A percentile compares a stretch with the other conserved stretches of the same genome.
Conservation (phyloP, 2,329 filamentous ascomycete species). For the Ophiostoma triangulosporum region DNA sequence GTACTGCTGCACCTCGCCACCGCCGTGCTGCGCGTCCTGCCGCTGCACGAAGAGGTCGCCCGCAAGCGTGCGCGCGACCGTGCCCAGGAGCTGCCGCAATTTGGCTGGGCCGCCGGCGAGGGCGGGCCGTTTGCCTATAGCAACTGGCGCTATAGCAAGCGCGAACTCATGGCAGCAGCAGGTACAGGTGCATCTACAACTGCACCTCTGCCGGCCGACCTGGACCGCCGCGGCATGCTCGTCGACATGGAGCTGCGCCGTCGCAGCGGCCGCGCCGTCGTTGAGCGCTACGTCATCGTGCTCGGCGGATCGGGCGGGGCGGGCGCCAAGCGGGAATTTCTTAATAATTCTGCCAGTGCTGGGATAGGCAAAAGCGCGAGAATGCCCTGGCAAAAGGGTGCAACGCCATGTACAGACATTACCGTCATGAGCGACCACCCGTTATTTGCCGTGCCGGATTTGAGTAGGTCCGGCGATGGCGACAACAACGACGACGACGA, state of each 20-base stretch:
- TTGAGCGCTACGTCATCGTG: conserved; percentile 48
- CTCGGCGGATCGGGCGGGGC: conserved; percentile 14
- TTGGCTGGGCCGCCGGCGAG: conserved; percentile 68
- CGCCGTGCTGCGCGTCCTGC: conserved; percentile 61
- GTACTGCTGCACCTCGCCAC: conserved; percentile 79
- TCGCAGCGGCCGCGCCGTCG: conserved; percentile 64
- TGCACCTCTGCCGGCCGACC: not conserved
- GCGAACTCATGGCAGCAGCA: conserved; percentile 17
- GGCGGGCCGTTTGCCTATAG: conserved; percentile 61
- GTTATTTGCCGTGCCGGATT: conserved; percentile 41
- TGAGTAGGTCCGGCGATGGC: conserved; percentile 14
- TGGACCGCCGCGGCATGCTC: conserved; percentile 42
- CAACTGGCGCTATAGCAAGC: conserved; percentile 18
- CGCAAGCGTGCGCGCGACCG: conserved; percentile 63
- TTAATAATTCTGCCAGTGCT: not conserved
- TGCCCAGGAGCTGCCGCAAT: conserved; percentile 61
- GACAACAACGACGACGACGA: conserved; percentile 25
- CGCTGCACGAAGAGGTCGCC: conserved; percentile 60
- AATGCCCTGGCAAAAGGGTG: conserved; percentile 7
- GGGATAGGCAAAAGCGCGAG: not conserved
- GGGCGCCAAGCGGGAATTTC: not conserved
- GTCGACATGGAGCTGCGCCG: conserved; percentile 77
- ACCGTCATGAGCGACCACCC: conserved; percentile 65
- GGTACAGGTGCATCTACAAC: not conserved
- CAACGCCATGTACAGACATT: conserved; percentile 21